Percentiles rank a stretch among this genome's conserved stretches.
phyloP scores from a whole-genome alignment of 345 rosid species.

The Streptanthus diversifolius region DNA sequence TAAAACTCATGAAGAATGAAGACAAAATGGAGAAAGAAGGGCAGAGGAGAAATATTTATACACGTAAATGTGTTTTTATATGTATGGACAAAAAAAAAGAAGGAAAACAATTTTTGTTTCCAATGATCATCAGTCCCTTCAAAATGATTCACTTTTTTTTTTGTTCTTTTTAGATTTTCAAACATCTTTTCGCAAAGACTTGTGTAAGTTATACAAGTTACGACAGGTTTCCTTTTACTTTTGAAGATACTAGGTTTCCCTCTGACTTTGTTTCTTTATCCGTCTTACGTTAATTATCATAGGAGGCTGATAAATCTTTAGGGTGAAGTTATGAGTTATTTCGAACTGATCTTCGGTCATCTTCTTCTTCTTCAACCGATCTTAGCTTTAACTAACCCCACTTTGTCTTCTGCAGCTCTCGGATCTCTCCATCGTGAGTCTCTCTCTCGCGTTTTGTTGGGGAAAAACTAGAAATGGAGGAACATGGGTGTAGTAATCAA shows the following conservation, averaged over 20 bases:
- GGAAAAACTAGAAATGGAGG: neutral
- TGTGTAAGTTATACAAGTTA: constrained; percentile 30
- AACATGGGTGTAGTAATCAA: neutral
- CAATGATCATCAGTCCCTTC: constrained; percentile 24
- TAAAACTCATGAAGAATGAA: constrained; percentile 46
- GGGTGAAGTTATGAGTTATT: neutral
- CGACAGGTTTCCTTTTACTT: constrained; percentile 13
- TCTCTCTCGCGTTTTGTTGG: neutral
- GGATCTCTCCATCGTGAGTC: constrained; percentile 62
- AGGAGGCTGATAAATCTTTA: neutral
- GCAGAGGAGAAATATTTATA: constrained; percentile 10
- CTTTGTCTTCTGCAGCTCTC: constrained; percentile 49
- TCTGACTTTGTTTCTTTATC: neutral
- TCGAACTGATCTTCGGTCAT: neutral
- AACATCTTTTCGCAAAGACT: constrained; percentile 24
- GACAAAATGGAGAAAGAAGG: constrained; percentile 33
- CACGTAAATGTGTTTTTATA: constrained; percentile 21
- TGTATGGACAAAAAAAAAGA: constrained; percentile 6
- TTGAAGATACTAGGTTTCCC: neutral
- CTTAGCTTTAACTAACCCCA: constrained; percentile 7
- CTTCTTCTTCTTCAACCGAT: constrained; percentile 20
- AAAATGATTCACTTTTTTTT: neutral
- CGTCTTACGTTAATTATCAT: neutral
- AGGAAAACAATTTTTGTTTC: constrained; percentile 37
- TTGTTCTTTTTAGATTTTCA: constrained; percentile 5